A percentile compares a stretch with the other conserved stretches of the same genome.
These are phyloP conservation scores for Yamadazyma blattariae DNA, from an alignment of 1,139 yeast species.

Conservation along the genomic window DNA sequence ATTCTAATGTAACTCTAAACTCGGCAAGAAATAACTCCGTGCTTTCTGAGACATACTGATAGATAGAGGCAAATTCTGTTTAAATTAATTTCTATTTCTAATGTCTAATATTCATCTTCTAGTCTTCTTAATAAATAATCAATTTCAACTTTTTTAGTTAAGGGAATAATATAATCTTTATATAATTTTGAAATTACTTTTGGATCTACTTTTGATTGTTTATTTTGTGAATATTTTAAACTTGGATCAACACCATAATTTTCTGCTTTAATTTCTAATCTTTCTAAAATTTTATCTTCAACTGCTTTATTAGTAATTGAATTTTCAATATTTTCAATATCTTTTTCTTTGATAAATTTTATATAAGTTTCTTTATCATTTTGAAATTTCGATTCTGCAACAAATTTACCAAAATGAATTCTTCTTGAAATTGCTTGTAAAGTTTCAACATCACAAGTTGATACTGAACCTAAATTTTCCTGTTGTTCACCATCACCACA, in stretches of 20 bases:
- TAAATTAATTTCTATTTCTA: no score
- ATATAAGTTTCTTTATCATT: constrained; percentile 64
- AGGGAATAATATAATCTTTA: constrained; percentile 84
- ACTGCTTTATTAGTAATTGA: constrained; percentile 87
- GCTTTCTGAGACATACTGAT: no score
- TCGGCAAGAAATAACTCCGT: no score
- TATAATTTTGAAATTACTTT: constrained; percentile 79
- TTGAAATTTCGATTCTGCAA: constrained; percentile 89
- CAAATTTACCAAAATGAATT: constrained; percentile 95
- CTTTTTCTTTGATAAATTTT: constrained; percentile 60
- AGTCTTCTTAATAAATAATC: constrained; percentile 83
- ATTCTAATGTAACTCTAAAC: no score
- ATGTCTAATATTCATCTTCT: constrained; percentile 51
- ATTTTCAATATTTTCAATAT: constrained; percentile 68
- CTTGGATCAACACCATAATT: constrained; percentile 89
- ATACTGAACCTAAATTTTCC: constrained; percentile 87
- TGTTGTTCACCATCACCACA: constrained; percentile 70
- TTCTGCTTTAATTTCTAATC: constrained; percentile 76
- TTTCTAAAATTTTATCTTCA: constrained; percentile 75
- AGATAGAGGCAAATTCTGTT: no score
- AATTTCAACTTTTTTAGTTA: constrained; percentile 92
- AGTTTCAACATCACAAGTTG: constrained; percentile 79
- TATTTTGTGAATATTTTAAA: constrained; percentile 61
- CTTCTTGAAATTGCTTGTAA: constrained; percentile 89
- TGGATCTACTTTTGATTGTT: constrained; percentile 78